A percentile compares a stretch with the other conserved stretches of the same genome.
Conservation (phyloP, 78 protist species). For the Bigelowiella natans region DNA sequence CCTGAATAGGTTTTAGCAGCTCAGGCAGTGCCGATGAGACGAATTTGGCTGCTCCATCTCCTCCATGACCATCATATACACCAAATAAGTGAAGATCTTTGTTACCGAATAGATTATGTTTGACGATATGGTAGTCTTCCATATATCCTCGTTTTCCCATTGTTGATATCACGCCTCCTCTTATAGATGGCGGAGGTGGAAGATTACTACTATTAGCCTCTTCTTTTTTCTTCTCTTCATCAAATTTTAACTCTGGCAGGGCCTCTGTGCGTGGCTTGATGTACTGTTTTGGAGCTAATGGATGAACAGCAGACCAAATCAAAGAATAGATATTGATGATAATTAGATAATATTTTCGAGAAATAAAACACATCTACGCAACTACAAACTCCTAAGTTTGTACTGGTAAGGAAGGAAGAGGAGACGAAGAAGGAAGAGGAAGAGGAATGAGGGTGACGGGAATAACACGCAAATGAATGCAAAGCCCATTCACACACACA, state of each 20-base stretch:
- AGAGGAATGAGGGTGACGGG: too few relatives aligned
- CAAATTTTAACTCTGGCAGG: background rate
- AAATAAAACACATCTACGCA: too few relatives aligned
- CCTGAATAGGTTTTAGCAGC: background rate
- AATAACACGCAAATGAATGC: too few relatives aligned
- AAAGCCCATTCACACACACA: too few relatives aligned
- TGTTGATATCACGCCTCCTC: background rate
- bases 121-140: background rate
- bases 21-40: background rate
- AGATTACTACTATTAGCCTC: background rate
- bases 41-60: background rate
- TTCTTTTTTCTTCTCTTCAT: background rate
- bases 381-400: too few relatives aligned
- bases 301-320: too few relatives aligned
- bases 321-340: too few relatives aligned
- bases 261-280: background rate
- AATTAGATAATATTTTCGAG: too few relatives aligned
- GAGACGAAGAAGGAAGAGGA: too few relatives aligned
- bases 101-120: background rate
- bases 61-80: background rate
- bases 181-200: background rate
- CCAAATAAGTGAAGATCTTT: background rate
- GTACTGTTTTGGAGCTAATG: background rate
- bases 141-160: background rate
- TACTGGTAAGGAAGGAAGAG: too few relatives aligned